Evolutionary conservation across 2,329 filamentous ascomycete species (phyloP).

Genomic region (Penicillium sclerotigenum): DNA sequence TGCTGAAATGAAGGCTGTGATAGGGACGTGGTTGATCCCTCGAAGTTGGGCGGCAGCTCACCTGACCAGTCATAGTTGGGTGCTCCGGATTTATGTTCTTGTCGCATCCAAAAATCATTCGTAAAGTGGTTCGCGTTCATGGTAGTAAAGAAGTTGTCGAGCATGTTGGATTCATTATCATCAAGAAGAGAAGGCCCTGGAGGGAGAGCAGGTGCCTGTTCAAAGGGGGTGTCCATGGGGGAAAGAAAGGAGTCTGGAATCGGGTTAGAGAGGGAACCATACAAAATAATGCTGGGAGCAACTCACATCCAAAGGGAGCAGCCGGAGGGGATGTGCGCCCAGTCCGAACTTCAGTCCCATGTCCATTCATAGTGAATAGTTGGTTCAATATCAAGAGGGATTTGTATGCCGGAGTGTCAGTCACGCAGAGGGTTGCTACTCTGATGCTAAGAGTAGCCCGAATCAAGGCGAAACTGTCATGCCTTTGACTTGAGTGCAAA

Average conservation of each 20-base stretch:
- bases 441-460: slow-evolving; percentile 23
- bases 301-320: slow-evolving; percentile 67
- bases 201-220: slow-evolving; percentile 59
- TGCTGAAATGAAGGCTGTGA: slow-evolving; percentile 49
- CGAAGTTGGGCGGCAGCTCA: slow-evolving; percentile 62
- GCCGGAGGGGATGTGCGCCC: slow-evolving; percentile 52
- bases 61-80: slow-evolving; percentile 39
- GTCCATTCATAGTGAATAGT: slow-evolving; percentile 34
- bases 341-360: slow-evolving; percentile 29
- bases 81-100: slow-evolving; percentile 29
- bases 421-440: slow-evolving; percentile 20
- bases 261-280: neutral
- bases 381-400: neutral
- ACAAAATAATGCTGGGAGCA: neutral
- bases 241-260: slow-evolving; percentile 34
- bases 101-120: slow-evolving; percentile 39
- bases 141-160: slow-evolving; percentile 50
- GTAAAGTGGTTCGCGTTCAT: slow-evolving; percentile 40
- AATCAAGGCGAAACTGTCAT: slow-evolving; percentile 26
- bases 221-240: slow-evolving; percentile 36
- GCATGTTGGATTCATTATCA: slow-evolving; percentile 54
- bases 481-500: slow-evolving; percentile 20
- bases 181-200: slow-evolving; percentile 64
- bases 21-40: slow-evolving; percentile 63
- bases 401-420: neutral